phyloP scores from a whole-genome alignment of 139 green algal genomes.

The Chlamydomonas applanata region DNA sequence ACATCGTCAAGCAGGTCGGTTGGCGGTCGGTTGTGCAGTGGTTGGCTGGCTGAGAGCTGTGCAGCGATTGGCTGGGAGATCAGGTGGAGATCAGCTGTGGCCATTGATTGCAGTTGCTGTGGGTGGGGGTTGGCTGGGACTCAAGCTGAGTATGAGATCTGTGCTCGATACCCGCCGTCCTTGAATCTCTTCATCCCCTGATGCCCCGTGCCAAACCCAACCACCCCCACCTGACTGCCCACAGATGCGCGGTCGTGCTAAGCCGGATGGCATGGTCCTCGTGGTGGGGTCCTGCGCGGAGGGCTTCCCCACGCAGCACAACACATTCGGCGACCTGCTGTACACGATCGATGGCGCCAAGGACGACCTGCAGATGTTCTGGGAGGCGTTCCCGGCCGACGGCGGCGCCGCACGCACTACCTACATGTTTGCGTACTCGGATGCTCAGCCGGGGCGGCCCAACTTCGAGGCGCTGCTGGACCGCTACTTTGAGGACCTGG shows the following conservation, averaged over 20 bases:
- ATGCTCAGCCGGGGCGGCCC: constrained; percentile 54
- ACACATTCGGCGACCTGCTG: constrained; percentile 62
- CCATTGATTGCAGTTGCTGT: too few species aligned
- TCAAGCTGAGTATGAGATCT: too few species aligned
- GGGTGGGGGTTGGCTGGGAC: too few species aligned
- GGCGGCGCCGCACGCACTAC: constrained; percentile 67
- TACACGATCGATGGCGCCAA: constrained; percentile 51
- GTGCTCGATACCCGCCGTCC: too few species aligned
- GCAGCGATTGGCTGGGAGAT: too few species aligned
- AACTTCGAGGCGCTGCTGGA: constrained; percentile 70
- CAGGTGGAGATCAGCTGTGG: too few species aligned
- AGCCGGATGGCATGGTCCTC: constrained; percentile 83
- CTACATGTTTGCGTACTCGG: constrained; percentile 88
- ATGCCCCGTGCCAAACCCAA: too few species aligned
- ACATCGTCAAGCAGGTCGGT: constrained; percentile 66
- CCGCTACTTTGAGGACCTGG: constrained; percentile 74
- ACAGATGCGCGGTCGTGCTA: constrained; percentile 60
- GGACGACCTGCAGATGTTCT: constrained; percentile 75
- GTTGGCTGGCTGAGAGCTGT: not conserved
- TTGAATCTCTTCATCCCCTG: too few species aligned
- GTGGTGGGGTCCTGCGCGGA: constrained; percentile 81
- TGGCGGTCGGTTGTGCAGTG: not conserved
- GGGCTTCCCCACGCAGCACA: constrained; percentile 48
- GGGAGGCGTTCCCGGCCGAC: constrained; percentile 73
- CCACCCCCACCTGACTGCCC: not conserved